phyloP scores from a whole-genome alignment of 1,139 yeast genomes.

The Saccharomyces pastorianus region DNA sequence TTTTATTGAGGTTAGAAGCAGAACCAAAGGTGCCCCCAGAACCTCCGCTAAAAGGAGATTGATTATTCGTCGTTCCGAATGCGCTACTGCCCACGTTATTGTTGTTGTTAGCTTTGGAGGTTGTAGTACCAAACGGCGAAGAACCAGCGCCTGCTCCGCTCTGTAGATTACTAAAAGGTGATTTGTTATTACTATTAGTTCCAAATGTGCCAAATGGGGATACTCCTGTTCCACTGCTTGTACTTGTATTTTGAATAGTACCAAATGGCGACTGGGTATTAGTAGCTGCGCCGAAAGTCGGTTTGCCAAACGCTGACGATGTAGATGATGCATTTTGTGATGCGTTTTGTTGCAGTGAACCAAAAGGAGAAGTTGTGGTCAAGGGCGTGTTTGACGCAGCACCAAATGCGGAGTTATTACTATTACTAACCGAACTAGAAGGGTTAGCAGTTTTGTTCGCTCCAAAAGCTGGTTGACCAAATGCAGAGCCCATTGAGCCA shows the following conservation, averaged over 20 bases:
- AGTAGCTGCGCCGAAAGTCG: constrained; percentile 9
- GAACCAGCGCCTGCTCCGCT: not conserved
- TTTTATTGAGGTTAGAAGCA: not conserved
- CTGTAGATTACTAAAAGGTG: constrained; percentile 6
- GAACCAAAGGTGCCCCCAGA: not conserved
- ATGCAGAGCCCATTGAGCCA: not conserved
- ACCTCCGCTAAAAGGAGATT: constrained; percentile 14
- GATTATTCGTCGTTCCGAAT: not conserved
- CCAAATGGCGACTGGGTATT: constrained; percentile 2
- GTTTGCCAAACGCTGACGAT: constrained; percentile 9
- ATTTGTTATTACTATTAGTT: not conserved
- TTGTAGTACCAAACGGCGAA: constrained; percentile 6
- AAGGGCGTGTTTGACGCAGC: constrained; percentile 2
- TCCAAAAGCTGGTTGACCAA: constrained; percentile 4
- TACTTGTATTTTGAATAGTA: not conserved
- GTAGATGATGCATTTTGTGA: not conserved
- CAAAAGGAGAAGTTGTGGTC: constrained; percentile 8
- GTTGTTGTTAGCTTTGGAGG: not conserved
- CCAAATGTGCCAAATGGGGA: constrained; percentile 6
- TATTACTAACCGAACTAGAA: constrained; percentile 4
- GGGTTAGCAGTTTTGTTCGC: constrained; percentile 2
- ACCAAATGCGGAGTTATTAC: constrained; percentile 8
- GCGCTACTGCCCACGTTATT: not conserved
- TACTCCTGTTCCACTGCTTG: not conserved
- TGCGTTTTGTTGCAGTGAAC: constrained; percentile 2